Conservation (phyloP, 257 asterid species). For the Nicotiana otophora region DNA sequence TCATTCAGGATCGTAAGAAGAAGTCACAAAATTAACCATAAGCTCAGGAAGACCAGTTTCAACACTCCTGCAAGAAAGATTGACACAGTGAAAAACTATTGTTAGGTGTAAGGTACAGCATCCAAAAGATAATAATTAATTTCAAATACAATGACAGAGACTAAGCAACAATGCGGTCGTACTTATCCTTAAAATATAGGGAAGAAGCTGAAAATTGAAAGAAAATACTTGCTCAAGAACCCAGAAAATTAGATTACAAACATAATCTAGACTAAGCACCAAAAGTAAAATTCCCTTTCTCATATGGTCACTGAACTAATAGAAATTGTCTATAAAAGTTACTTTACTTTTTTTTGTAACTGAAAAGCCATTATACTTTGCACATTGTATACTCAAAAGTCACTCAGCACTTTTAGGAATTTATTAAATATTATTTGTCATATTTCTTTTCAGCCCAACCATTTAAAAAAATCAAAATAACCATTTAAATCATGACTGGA, state of each 20-base stretch:
- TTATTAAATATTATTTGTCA: too few relatives aligned
- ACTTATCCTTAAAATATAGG: not conserved
- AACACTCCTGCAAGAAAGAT: conserved; percentile 44
- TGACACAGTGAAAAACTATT: not conserved
- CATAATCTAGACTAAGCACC: not conserved
- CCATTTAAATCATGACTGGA: too few relatives aligned
- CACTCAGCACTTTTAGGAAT: too few relatives aligned
- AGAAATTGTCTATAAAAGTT: too few relatives aligned
- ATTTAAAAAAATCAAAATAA: too few relatives aligned
- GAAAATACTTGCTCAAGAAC: not conserved
- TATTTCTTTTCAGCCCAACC: too few relatives aligned
- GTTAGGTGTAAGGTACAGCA: conserved; percentile 4
- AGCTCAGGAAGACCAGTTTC: conserved; percentile 76
- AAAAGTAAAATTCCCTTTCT: too few relatives aligned
- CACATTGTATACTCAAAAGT: too few relatives aligned
- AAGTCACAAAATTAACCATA: conserved; percentile 97
- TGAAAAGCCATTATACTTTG: too few relatives aligned
- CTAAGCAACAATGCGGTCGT: not conserved
- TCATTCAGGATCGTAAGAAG: conserved; percentile 71
- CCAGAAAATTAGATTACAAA: not conserved
- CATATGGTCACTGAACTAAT: too few relatives aligned
- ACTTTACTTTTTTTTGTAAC: too few relatives aligned
- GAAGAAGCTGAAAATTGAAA: not conserved
- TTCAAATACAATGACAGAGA: not conserved
- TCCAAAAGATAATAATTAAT: not conserved